phyloP scores from a whole-genome alignment of 305 asterid species.

The Fraxinus latifolia region DNA sequence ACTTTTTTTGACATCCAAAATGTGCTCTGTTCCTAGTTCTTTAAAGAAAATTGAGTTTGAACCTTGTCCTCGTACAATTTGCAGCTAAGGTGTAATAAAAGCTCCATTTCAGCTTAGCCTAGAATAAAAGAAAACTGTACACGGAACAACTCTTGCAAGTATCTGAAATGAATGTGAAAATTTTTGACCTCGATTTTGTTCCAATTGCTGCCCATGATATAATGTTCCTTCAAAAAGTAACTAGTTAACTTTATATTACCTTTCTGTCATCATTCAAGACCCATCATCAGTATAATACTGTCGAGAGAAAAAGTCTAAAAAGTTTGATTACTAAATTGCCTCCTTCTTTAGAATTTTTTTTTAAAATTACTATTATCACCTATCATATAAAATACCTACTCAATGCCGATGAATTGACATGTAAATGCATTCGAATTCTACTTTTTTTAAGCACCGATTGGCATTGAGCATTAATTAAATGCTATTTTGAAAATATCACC shows the following conservation, averaged over 20 bases:
- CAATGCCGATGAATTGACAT: constrained; percentile 10
- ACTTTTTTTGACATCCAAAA: not conserved
- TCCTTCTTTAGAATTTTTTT: not conserved
- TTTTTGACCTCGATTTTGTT: not conserved
- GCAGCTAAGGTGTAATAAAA: not conserved
- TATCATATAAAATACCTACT: not conserved
- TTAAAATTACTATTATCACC: not conserved
- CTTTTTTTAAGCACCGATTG: not conserved
- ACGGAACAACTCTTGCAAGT: not conserved
- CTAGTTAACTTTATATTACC: not conserved
- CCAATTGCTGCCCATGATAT: not conserved
- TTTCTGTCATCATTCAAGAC: not conserved
- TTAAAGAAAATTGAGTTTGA: not conserved
- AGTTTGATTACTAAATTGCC: not conserved
- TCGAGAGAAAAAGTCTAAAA: not conserved
- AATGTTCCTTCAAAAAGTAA: not conserved
- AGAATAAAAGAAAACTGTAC: not conserved
- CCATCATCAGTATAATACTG: not conserved
- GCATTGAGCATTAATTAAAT: not conserved
- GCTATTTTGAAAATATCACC: not conserved
- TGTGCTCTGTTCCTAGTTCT: not conserved
- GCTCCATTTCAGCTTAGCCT: not conserved
- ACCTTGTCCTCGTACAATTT: not conserved
- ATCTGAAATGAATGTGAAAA: constrained; percentile 4
- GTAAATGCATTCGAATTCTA: not conserved